Evolutionary conservation across 2,329 filamentous ascomycete species (phyloP).

Genomic region (Nemania serpens): DNA sequence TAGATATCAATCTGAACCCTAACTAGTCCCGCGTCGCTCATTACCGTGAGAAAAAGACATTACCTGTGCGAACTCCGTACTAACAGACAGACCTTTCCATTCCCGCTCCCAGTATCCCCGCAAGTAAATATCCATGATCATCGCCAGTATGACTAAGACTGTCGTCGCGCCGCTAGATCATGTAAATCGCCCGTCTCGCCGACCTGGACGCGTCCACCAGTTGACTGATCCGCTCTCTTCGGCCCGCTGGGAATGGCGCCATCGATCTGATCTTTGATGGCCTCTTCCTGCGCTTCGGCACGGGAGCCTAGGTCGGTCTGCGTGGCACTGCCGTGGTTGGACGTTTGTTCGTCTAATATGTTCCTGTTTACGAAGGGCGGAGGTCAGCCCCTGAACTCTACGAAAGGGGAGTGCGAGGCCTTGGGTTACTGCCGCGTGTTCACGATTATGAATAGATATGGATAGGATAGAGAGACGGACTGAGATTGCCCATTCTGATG

Average conservation of each 20-base stretch:
- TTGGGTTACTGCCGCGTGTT: not conserved
- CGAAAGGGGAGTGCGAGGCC: not conserved
- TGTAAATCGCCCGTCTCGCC: constrained; percentile 42
- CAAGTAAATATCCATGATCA: not conserved
- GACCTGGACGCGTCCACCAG: constrained; percentile 40
- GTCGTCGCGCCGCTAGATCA: constrained; percentile 39
- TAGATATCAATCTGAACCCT: not conserved
- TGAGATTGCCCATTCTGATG: constrained; percentile 30
- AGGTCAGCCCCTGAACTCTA: constrained; percentile 7
- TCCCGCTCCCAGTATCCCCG: not conserved
- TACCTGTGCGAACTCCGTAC: not conserved
- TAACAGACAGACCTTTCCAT: not conserved
- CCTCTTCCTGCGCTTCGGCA: constrained; percentile 31
- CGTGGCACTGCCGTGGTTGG: constrained; percentile 24
- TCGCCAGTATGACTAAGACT: constrained; percentile 9
- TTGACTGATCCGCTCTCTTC: constrained; percentile 37
- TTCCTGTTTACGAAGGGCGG: constrained; percentile 23
- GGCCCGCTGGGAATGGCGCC: constrained; percentile 38
- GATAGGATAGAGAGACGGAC: constrained; percentile 23
- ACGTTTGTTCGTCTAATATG: constrained; percentile 34
- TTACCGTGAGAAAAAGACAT: not conserved
- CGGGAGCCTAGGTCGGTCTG: constrained; percentile 30
- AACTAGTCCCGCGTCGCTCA: not conserved
- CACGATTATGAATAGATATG: no score
- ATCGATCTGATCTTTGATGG: constrained; percentile 40